A percentile compares a stretch with the other conserved stretches of the same genome.
Evolutionary conservation across 352 stramenopile species (phyloP).

Genomic region (Globisporangium lucens): DNA sequence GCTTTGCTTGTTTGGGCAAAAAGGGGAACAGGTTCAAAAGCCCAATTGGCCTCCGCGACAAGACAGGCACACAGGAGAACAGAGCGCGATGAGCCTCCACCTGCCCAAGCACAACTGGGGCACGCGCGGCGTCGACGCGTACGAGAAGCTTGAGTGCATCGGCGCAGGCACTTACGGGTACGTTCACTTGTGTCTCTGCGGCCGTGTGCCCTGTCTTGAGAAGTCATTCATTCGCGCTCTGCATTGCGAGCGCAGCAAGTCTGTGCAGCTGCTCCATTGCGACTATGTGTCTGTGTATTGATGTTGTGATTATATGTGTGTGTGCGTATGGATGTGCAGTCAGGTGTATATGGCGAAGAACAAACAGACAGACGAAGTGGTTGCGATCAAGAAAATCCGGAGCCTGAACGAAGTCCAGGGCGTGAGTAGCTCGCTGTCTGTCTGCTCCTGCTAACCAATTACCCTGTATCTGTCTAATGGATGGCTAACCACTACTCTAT

Average conservation of each 20-base stretch:
- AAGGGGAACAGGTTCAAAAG: neutral
- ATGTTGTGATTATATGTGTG: neutral
- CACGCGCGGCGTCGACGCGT: slow-evolving; percentile 77
- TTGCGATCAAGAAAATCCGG: slow-evolving; percentile 91
- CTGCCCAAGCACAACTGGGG: slow-evolving; percentile 84
- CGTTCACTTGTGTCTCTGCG: slow-evolving; percentile 6
- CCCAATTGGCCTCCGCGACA: neutral
- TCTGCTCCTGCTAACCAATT: no score
- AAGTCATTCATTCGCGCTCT: neutral
- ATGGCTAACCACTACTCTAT: no score
- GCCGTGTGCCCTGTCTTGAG: neutral
- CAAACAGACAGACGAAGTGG: slow-evolving; percentile 77
- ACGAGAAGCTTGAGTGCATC: slow-evolving; percentile 89
- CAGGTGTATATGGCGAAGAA: slow-evolving; percentile 90
- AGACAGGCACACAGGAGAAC: neutral
- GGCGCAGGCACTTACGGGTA: slow-evolving; percentile 87
- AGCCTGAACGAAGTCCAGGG: slow-evolving; percentile 89
- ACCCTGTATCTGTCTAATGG: no score
- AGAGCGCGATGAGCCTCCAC: slow-evolving; percentile 68
- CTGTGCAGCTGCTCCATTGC: neutral
- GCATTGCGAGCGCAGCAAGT: neutral
- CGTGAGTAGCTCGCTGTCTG: slow-evolving; percentile 32
- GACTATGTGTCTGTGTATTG: neutral
- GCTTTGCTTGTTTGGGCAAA: neutral
- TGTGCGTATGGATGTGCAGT: slow-evolving; percentile 22